Base-by-base conservation (phyloP, 208 protist genomes). In the Leptomonas seymouri region DNA sequence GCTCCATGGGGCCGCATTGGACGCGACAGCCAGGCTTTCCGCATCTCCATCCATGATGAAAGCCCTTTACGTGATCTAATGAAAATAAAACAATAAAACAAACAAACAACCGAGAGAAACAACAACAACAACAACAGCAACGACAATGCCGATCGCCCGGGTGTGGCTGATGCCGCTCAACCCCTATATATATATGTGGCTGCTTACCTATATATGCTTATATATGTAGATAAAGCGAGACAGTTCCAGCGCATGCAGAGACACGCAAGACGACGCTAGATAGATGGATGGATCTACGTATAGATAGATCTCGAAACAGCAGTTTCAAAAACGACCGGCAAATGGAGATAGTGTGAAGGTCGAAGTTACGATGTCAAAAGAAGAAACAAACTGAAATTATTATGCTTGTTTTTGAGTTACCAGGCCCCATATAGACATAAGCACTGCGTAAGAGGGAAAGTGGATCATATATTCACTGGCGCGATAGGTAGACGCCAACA, bases 1-100 rank as follows among this genome's bases (percentile, higher is more conserved):
- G 25, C 53, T 20, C 46, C 41, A 59, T 20, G 48, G 39, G 21
- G 34, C n/a, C 8, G 48, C 58, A 46, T 11, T 73, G 18, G 27
- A 39, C 20, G 36, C 41, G 25, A 60, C 8, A 18, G 18, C 49
- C 27, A 66, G 12, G 58, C 42, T 23, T 27, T 53, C 58, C 25
- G 58, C 45, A 20, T 64, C 58, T 3, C 53, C 58, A 0, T 64
- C 42, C n/a, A 53, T 59, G 34, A 39, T 39, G 44, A 48, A 16
- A 5, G 20, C n/a, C n/a, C n/a, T n/a, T n/a, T n/a, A n/a, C n/a
- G n/a, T n/a, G n/a, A n/a, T n/a, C n/a, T n/a, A n/a, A n/a, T n/a
- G n/a, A n/a, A 6, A 55, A 3, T 34, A 25, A 31, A 55, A 31
- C 20, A 8, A 51, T n/a, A 23, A 15, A 51, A 51, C 20, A 49